Evolutionary conservation across 129 eudicot species (phyloP).

Genomic region (Chrysanthemum makinoi): DNA sequence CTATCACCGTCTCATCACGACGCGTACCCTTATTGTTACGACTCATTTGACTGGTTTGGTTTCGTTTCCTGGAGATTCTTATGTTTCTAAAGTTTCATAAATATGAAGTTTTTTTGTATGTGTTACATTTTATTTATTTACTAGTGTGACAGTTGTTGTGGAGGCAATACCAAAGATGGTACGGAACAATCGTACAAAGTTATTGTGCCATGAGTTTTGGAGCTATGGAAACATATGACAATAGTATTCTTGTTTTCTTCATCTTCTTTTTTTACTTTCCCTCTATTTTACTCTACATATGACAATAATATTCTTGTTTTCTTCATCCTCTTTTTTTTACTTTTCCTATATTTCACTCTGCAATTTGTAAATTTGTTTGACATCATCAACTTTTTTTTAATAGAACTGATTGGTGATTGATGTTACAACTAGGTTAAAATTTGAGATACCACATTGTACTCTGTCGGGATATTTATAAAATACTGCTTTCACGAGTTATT

Average conservation of each 20-base stretch:
- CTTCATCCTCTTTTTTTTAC: slow-evolving; percentile 16
- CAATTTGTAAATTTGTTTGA: not conserved
- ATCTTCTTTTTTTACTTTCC: not conserved
- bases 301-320: slow-evolving; percentile 14
- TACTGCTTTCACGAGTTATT: too few species aligned
- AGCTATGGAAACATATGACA: slow-evolving; percentile 8
- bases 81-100: too few species aligned
- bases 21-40: slow-evolving; percentile 26
- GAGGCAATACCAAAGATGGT: slow-evolving; percentile 27
- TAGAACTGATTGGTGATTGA: too few species aligned
- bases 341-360: not conserved
- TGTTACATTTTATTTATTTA: not conserved
- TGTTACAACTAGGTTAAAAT: too few species aligned
- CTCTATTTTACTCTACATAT: not conserved
- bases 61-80: too few species aligned
- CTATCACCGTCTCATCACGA: slow-evolving; percentile 43
- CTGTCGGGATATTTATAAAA: too few species aligned
- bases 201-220: slow-evolving; percentile 25
- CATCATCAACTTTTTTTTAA: too few species aligned
- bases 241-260: slow-evolving; percentile 21
- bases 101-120: not conserved
- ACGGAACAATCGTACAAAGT: slow-evolving; percentile 15
- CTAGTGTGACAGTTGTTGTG: slow-evolving; percentile 4
- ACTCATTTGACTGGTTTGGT: slow-evolving; percentile 29
- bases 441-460: too few species aligned